These are phyloP conservation scores for Vaccinium macrocarpon DNA, from an alignment of 148 eudicot species.

Conservation along the genomic window DNA sequence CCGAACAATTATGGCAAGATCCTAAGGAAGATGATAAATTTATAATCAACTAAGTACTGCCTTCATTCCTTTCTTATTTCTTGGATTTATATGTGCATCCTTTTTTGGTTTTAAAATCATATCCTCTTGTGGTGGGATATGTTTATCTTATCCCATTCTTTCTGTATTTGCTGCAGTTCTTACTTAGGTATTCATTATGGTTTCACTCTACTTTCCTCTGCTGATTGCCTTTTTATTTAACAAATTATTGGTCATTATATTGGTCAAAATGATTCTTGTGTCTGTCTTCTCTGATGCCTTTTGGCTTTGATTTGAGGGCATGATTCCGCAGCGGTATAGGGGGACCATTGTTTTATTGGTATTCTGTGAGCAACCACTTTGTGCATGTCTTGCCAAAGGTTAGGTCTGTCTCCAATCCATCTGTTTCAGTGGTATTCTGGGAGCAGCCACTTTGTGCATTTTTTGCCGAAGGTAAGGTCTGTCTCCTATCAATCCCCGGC, in stretches of 20 bases:
- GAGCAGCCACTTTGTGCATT: too few relatives aligned
- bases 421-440: too few relatives aligned
- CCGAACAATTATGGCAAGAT: neutral
- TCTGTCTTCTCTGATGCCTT: too few relatives aligned
- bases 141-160: neutral
- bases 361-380: too few relatives aligned
- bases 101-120: neutral
- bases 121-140: neutral
- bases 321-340: too few relatives aligned
- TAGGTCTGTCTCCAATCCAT: too few relatives aligned
- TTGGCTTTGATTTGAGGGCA: too few relatives aligned
- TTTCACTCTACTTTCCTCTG: neutral
- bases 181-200: neutral
- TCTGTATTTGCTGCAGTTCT: neutral
- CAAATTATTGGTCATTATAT: neutral
- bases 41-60: neutral
- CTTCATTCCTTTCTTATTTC: neutral
- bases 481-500: too few relatives aligned
- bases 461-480: too few relatives aligned
- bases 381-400: too few relatives aligned
- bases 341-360: too few relatives aligned
- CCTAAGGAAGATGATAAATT: neutral
- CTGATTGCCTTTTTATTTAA: neutral
- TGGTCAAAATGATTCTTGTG: too few relatives aligned
- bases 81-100: constrained; percentile 1